Base-by-base conservation (phyloP, 129 eudicot species). In the Chrysanthemum seticuspe region DNA sequence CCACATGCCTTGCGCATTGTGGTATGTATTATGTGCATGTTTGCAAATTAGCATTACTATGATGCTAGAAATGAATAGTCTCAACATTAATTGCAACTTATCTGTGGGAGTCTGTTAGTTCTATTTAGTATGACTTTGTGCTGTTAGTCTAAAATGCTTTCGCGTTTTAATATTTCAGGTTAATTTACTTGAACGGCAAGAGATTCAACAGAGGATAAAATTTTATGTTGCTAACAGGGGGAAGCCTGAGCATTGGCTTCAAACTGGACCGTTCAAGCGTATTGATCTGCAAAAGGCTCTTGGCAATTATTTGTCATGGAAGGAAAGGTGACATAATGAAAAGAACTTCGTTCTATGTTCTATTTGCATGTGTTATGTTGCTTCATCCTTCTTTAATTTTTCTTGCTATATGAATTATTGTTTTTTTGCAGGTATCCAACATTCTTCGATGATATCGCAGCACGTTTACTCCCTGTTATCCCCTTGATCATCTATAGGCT, bases 261-360 rank as follows among this genome's bases (percentile, higher is more conserved):
- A 71, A 50, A 56, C 85, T 71, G 98, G 91, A 78, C 70, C 78
- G 69, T 88, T 84, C 75, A 94, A 90, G 78, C 97, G 98, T 63
- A 81, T 79, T 19, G 98, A 94, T 67, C 67, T 94, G 81, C 98
- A 87, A 74, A 90, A 88, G 72, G 89, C 98, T 61, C 92, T 94
- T 40, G 98, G 98, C 75, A 90, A 79, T 78, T 96, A 94, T 83
- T 80, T 94, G 64, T 90, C 98, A 52, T 90, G 97, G 97, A 94
- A 94, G 80, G 98, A 94, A 71, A 90, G 96, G 98, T 94, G 72
- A 78, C 58, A 19, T 82, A 36, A 45, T 53, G 59, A 63, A 40
- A 40, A 45, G 44, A 11, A 58, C 40, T 9, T 36, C 10, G 12
- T 25, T 76, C 52, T 47, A 7, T 36, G 10, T 51, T 23, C 40